Conservation (phyloP, 1,284 basidiomycete genomes). For the Melampsora medusae region DNA sequence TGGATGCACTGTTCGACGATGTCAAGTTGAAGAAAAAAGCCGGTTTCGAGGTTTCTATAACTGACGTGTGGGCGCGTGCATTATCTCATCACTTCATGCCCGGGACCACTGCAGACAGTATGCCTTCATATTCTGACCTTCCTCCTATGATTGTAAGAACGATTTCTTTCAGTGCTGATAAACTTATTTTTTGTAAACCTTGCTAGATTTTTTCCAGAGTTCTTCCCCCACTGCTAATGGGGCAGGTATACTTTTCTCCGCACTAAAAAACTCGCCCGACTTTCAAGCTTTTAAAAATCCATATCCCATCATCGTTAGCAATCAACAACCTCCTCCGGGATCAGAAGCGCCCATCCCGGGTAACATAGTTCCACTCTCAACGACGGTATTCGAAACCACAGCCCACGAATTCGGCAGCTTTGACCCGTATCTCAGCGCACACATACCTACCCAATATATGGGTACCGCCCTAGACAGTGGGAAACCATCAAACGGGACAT, state of each 20-base stretch:
- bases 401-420: conserved; percentile 59
- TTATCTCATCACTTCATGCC: conserved; percentile 30
- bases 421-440: conserved; percentile 53
- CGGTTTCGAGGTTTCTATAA: conserved; percentile 16
- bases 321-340: conserved; percentile 1
- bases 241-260: conserved; percentile 19
- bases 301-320: conserved; percentile 24
- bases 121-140: neutral
- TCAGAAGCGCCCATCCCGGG: neutral
- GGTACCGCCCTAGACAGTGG: conserved; percentile 50
- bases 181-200: no score
- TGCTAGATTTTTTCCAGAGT: conserved; percentile 2
- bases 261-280: neutral
- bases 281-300: conserved; percentile 18
- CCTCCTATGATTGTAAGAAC: no score
- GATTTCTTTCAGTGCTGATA: no score
- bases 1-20: neutral
- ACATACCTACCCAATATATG: conserved; percentile 52
- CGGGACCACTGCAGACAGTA: conserved; percentile 10
- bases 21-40: conserved; percentile 6
- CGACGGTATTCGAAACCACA: conserved; percentile 58
- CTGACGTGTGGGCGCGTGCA: conserved; percentile 23
- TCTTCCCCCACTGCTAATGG: conserved; percentile 19
- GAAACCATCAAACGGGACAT: conserved; percentile 44
- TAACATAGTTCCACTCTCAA: conserved; percentile 18